Conservation (phyloP, 192 early-diverging fungal genomes). For the Linnemannia zychae region DNA sequence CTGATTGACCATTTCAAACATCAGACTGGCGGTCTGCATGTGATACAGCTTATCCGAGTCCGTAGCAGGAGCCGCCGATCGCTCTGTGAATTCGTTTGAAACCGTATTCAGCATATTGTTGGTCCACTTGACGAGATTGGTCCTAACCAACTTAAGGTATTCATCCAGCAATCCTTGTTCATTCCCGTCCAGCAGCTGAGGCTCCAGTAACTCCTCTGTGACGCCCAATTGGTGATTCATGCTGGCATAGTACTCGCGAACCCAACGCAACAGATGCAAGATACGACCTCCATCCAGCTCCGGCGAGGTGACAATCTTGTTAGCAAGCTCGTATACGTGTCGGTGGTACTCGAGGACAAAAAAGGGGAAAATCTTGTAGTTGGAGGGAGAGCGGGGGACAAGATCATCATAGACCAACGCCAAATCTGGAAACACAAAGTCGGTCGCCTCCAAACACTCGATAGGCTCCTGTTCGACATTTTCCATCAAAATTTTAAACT, state of each 20-base stretch:
- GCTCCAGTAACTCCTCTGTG: conserved; percentile 90
- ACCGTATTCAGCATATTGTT: conserved; percentile 90
- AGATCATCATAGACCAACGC: conserved; percentile 91
- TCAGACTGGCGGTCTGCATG: conserved; percentile 84
- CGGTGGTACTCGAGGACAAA: conserved; percentile 97
- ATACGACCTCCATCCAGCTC: conserved; percentile 93
- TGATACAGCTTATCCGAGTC: conserved; percentile 86
- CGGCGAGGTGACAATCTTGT: conserved; percentile 74
- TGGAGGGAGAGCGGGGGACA: conserved; percentile 87
- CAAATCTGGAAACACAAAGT: conserved; percentile 92
- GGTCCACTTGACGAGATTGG: conserved; percentile 93
- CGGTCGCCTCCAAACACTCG: conserved; percentile 73
- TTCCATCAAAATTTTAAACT: conserved; percentile 76
- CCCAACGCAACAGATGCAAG: conserved; percentile 87
- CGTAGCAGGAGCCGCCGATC: conserved; percentile 79
- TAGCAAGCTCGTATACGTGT: conserved; percentile 85
- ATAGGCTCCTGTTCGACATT: conserved; percentile 71
- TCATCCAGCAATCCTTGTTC: conserved; percentile 92
- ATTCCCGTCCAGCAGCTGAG: conserved; percentile 91
- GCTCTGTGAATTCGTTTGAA: conserved; percentile 81
- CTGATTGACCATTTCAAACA: conserved; percentile 99
- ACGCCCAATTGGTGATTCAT: conserved; percentile 92
- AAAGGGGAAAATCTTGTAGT: conserved; percentile 95
- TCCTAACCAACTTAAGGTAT: conserved; percentile 91
- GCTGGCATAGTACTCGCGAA: conserved; percentile 90